These are phyloP conservation scores for Russula olivacea DNA, from an alignment of 768 basidiomycete species.

Conservation along the genomic window DNA sequence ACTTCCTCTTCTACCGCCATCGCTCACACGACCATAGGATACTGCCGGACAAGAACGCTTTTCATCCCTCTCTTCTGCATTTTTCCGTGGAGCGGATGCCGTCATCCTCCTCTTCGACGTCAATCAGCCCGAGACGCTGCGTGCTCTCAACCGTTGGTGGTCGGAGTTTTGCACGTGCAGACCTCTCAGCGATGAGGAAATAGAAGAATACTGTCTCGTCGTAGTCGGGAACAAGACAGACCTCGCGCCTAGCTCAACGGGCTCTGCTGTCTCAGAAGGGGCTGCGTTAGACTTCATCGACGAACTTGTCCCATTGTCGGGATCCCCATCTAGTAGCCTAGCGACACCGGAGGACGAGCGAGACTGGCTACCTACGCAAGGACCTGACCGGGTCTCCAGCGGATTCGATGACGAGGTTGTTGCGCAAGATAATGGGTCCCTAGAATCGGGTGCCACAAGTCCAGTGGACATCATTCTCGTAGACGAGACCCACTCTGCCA, in stretches of 20 bases:
- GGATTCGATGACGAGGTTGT: neutral
- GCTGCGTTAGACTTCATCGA: slow-evolving; percentile 52
- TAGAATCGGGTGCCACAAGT: neutral
- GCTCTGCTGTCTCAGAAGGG: slow-evolving; percentile 32
- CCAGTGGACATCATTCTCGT: slow-evolving; percentile 4
- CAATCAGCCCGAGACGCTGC: slow-evolving; percentile 55
- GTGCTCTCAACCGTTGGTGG: slow-evolving; percentile 70
- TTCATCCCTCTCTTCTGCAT: slow-evolving; percentile 62
- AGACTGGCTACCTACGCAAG: neutral
- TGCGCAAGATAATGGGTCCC: neutral
- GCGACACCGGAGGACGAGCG: slow-evolving; percentile 11
- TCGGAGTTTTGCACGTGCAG: slow-evolving; percentile 61
- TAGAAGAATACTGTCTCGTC: slow-evolving; percentile 61
- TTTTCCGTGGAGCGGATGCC: slow-evolving; percentile 42
- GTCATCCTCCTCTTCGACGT: slow-evolving; percentile 79
- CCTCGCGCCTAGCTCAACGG: slow-evolving; percentile 30
- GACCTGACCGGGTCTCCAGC: neutral
- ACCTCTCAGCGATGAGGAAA: slow-evolving; percentile 59
- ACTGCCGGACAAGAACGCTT: slow-evolving; percentile 88
- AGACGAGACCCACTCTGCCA: neutral
- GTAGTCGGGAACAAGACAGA: slow-evolving; percentile 76
- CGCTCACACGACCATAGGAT: slow-evolving; percentile 42
- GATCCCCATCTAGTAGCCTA: slow-evolving; percentile 15
- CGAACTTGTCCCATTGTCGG: slow-evolving; percentile 39
- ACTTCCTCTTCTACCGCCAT: neutral